Evolutionary conservation across 2,329 filamentous ascomycete genomes (phyloP).

Genomic region (Pseudogymnoascus sp.): DNA sequence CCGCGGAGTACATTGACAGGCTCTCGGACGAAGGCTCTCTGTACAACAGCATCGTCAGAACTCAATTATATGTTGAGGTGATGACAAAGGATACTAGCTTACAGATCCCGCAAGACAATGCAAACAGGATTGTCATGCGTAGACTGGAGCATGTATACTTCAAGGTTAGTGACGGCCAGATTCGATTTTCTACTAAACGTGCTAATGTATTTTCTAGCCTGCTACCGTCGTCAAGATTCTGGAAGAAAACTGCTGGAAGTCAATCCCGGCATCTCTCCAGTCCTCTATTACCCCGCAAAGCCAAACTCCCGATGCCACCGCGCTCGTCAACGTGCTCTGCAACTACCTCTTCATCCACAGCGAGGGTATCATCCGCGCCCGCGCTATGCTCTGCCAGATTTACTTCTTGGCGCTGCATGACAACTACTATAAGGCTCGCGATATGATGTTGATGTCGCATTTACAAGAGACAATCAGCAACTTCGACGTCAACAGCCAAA

Average conservation of each 20-base stretch:
- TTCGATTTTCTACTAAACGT: slow-evolving; percentile 21
- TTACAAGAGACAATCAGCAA: slow-evolving; percentile 93
- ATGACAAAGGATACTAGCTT: slow-evolving; percentile 64
- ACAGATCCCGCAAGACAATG: slow-evolving; percentile 71
- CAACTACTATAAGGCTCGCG: slow-evolving; percentile 93
- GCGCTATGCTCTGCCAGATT: slow-evolving; percentile 96
- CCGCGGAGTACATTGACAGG: slow-evolving; percentile 95
- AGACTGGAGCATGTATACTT: slow-evolving; percentile 97
- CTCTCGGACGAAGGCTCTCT: slow-evolving; percentile 82
- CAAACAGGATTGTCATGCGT: slow-evolving; percentile 91
- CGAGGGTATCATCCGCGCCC: slow-evolving; percentile 90
- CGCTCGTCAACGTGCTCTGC: slow-evolving; percentile 80
- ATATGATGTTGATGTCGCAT: slow-evolving; percentile 99
- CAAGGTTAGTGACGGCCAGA: slow-evolving; percentile 53
- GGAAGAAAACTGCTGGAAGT: slow-evolving; percentile 90
- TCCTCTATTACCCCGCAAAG: slow-evolving; percentile 74
- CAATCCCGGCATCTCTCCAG: slow-evolving; percentile 60
- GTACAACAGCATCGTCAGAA: slow-evolving; percentile 87
- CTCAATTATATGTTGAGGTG: slow-evolving; percentile 79
- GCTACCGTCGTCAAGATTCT: slow-evolving; percentile 87
- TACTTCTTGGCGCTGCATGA: slow-evolving; percentile 98
- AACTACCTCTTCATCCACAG: slow-evolving; percentile 91
- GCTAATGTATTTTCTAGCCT: slow-evolving; percentile 45
- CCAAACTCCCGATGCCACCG: slow-evolving; percentile 59
- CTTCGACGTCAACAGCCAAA: slow-evolving; percentile 96